Evolutionary conservation across 2,329 filamentous ascomycete genomes (phyloP).

Genomic region (Aspergillus pseudotamarii): DNA sequence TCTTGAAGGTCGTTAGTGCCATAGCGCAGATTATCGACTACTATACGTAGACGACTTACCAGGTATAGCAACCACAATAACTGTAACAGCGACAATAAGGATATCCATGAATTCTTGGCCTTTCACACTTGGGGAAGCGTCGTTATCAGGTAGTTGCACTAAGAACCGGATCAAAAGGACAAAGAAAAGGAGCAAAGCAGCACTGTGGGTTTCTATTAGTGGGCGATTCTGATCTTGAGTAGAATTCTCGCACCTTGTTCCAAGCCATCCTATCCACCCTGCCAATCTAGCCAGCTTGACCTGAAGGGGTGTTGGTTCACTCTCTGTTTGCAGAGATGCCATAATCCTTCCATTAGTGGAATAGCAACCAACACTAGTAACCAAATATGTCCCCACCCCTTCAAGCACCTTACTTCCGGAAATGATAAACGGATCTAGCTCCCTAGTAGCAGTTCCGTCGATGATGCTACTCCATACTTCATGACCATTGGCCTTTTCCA

Average conservation of each 20-base stretch:
- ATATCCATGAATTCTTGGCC: constrained; percentile 72
- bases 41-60: not conserved
- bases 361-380: constrained; percentile 70
- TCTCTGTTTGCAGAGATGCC: constrained; percentile 70
- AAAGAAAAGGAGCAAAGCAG: constrained; percentile 76
- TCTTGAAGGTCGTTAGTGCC: constrained; percentile 44
- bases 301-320: constrained; percentile 74
- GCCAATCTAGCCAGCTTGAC: constrained; percentile 72
- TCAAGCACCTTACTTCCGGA: constrained; percentile 77
- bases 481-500: constrained; percentile 61
- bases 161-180: constrained; percentile 84
- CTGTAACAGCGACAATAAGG: constrained; percentile 74
- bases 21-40: not conserved
- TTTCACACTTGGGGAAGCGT: constrained; percentile 63
- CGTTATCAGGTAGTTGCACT: constrained; percentile 61
- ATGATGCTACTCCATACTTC: constrained; percentile 51
- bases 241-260: constrained; percentile 30
- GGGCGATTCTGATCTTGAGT: not conserved
- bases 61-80: constrained; percentile 75
- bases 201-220: constrained; percentile 21
- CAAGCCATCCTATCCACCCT: constrained; percentile 73
- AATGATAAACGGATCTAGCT: constrained; percentile 71
- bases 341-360: constrained; percentile 74
- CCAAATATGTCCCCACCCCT: constrained; percentile 72
- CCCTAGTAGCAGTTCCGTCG: constrained; percentile 23